phyloP scores from a whole-genome alignment of 2,329 filamentous ascomycete genomes.

The Capronia americana region DNA sequence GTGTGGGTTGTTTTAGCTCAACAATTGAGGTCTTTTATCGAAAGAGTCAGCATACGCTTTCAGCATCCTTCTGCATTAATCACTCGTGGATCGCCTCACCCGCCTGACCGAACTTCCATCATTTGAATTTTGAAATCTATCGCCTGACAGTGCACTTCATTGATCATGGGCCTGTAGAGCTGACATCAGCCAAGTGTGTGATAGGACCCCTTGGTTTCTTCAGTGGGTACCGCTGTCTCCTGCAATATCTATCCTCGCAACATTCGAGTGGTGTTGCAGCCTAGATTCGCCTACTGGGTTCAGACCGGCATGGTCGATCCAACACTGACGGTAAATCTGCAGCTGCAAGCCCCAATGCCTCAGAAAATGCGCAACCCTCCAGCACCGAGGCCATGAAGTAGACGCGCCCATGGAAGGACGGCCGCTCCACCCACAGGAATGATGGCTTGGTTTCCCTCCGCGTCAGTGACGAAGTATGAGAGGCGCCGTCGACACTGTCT shows the following conservation, averaged over 20 bases:
- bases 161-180: not conserved
- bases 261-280: not conserved
- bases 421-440: not conserved
- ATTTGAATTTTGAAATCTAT: not conserved
- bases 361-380: not conserved
- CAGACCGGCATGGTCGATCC: not conserved
- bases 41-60: constrained; percentile 1
- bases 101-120: not conserved
- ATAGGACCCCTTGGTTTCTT: not conserved
- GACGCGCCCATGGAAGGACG: no score
- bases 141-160: not conserved
- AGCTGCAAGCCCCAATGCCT: not conserved
- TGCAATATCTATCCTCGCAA: not conserved
- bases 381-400: no score
- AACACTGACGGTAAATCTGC: not conserved
- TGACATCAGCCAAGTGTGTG: not conserved
- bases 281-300: not conserved
- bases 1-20: not conserved
- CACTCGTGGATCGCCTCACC: not conserved
- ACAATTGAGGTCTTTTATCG: not conserved
- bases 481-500: not conserved
- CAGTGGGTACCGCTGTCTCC: not conserved
- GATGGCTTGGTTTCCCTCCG: not conserved
- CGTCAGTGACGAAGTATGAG: not conserved
- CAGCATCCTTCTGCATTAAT: not conserved